Evolutionary conservation across 345 rosid species (phyloP).

Genomic region (Salix purpurea): DNA sequence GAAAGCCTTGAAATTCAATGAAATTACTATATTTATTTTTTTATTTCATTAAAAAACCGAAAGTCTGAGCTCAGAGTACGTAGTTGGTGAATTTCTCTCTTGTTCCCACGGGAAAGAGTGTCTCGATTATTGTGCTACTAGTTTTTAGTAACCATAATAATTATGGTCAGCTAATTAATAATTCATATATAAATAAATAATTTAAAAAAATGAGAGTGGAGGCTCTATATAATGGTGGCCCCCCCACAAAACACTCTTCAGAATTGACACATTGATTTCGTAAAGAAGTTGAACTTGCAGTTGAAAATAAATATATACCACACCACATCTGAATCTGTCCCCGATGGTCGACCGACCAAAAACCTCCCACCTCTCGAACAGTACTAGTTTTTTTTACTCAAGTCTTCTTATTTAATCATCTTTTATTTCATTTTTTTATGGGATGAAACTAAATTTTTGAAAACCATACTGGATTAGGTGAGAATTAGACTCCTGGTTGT

Average conservation of each 20-base stretch:
- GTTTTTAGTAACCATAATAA: background rate
- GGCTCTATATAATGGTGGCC: conserved; percentile 5
- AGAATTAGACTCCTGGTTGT: accelerated
- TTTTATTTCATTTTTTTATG: no score
- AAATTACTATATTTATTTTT: background rate
- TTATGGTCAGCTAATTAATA: background rate
- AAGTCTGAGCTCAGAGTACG: conserved; percentile 4
- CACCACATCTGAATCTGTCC: background rate
- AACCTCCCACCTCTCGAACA: background rate
- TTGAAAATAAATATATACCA: background rate
- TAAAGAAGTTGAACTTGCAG: background rate
- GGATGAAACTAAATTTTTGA: no score
- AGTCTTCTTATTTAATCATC: background rate
- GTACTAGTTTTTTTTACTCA: background rate
- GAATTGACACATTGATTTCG: no score
- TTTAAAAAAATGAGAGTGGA: background rate
- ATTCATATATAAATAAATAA: background rate
- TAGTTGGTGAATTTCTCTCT: conserved; percentile 22
- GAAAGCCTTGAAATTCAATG: conserved; percentile 10
- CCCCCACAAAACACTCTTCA: background rate
- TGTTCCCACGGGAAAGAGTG: conserved; percentile 15
- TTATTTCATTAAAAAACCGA: background rate
- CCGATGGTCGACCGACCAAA: background rate
- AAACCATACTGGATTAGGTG: no score
- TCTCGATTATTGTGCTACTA: conserved; percentile 21